phyloP scores from a whole-genome alignment of 148 eudicot species.

The Diospyros lotus region DNA sequence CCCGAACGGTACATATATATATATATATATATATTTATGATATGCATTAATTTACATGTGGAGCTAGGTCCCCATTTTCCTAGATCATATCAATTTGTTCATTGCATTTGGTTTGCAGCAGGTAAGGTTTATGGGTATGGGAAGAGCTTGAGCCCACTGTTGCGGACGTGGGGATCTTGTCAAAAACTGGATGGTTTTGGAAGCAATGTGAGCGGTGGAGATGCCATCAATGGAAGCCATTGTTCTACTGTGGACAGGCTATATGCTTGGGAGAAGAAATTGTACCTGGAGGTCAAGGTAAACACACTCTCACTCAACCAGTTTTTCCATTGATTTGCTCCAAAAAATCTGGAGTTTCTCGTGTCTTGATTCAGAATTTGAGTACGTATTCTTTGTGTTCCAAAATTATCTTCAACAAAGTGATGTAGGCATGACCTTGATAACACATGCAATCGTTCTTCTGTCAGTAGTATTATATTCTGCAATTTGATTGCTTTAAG shows the following conservation, averaged over 20 bases:
- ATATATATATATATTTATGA: background rate
- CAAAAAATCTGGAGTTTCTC: too few relatives aligned
- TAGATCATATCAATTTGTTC: background rate
- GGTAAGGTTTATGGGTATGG: constrained; percentile 53
- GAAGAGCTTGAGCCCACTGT: constrained; percentile 57
- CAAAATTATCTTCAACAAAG: too few relatives aligned
- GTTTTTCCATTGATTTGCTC: too few relatives aligned
- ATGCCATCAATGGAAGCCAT: constrained; percentile 38
- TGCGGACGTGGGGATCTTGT: constrained; percentile 46
- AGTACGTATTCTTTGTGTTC: too few relatives aligned
- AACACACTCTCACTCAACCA: too few relatives aligned
- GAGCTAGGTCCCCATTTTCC: background rate
- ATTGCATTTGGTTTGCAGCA: constrained; percentile 7
- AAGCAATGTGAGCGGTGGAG: constrained; percentile 28
- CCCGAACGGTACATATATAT: background rate
- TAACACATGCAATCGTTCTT: background rate
- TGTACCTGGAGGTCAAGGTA: constrained; percentile 89
- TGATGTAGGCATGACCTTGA: too few relatives aligned
- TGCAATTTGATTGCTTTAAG: background rate
- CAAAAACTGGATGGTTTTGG: constrained; percentile 53
- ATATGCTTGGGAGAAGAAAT: constrained; percentile 95
- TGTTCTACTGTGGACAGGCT: constrained; percentile 83
- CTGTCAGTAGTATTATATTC: constrained; percentile 5
- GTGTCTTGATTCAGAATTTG: too few relatives aligned
- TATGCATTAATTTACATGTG: too few relatives aligned